Percentiles rank a stretch among this genome's conserved stretches.
phyloP scores from a whole-genome alignment of 805 yeast species.

The Ogataea paradorogensis region DNA sequence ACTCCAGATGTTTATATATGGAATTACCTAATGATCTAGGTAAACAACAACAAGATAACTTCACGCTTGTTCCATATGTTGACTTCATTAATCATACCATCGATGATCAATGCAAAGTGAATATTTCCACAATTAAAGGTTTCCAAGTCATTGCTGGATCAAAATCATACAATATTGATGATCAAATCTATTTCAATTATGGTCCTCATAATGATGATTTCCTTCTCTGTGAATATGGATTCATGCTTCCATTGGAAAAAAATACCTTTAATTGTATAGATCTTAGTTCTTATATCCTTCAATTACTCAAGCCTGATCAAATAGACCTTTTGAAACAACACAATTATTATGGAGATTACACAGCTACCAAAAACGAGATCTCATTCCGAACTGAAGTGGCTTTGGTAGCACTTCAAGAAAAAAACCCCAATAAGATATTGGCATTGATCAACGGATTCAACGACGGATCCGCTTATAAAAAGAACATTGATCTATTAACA shows the following conservation, averaged over 20 bases:
- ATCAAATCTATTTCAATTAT: constrained; percentile 71
- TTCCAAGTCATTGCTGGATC: constrained; percentile 47
- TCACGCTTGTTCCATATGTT: constrained; percentile 88
- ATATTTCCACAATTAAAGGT: constrained; percentile 41
- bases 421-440: constrained; percentile 32
- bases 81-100: constrained; percentile 78
- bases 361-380: constrained; percentile 48
- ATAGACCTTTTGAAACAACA: constrained; percentile 43
- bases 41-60: constrained; percentile 54
- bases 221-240: constrained; percentile 84
- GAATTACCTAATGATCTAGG: constrained; percentile 45
- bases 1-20: constrained; percentile 88
- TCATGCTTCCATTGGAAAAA: constrained; percentile 40
- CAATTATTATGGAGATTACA: constrained; percentile 74
- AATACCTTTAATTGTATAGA: constrained; percentile 76
- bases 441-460: constrained; percentile 44
- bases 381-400: constrained; percentile 80
- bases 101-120: constrained; percentile 51
- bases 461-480: constrained; percentile 43
- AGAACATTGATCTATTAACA: constrained; percentile 32
- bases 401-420: constrained; percentile 52
- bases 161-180: constrained; percentile 34
- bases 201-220: constrained; percentile 89
- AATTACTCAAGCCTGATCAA: constrained; percentile 37
- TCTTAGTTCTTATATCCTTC: constrained; percentile 43